Evolutionary conservation across 805 yeast species (phyloP).

Genomic region (Pichia eremophila): DNA sequence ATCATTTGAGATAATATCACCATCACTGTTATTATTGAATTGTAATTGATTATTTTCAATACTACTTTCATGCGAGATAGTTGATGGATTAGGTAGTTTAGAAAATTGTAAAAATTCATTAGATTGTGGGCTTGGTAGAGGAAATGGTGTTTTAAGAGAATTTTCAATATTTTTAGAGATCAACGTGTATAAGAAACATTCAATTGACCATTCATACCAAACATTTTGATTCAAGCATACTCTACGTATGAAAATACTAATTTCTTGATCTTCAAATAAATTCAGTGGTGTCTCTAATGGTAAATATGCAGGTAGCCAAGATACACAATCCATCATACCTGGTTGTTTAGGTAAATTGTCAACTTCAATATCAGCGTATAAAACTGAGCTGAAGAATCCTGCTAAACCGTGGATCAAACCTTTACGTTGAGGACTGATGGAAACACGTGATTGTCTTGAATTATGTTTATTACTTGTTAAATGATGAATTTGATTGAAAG

Average conservation of each 20-base stretch:
- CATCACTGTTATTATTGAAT: not conserved
- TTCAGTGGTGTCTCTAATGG: conserved; percentile 48
- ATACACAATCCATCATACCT: conserved; percentile 19
- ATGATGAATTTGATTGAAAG: too few relatives aligned
- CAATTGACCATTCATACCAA: conserved; percentile 65
- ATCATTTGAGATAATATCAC: not conserved
- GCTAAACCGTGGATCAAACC: conserved; percentile 62
- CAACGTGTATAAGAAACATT: conserved; percentile 36
- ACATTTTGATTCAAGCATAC: conserved; percentile 31
- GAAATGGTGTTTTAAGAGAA: not conserved
- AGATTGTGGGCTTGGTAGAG: not conserved
- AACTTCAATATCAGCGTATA: conserved; percentile 51
- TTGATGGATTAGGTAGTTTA: not conserved
- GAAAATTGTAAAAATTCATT: not conserved
- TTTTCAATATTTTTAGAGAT: not conserved
- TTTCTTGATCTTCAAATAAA: conserved; percentile 43
- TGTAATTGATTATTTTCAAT: not conserved
- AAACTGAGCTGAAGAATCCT: conserved; percentile 64
- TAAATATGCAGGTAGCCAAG: conserved; percentile 65
- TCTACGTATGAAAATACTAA: conserved; percentile 45
- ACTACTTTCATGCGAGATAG: not conserved
- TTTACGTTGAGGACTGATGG: conserved; percentile 36
- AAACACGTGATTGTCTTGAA: conserved; percentile 16
- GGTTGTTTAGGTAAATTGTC: conserved; percentile 35
- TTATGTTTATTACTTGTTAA: conserved; percentile 12